Conservation (phyloP, 2,329 filamentous ascomycete species). For the Hymenoscyphus fructigenus region DNA sequence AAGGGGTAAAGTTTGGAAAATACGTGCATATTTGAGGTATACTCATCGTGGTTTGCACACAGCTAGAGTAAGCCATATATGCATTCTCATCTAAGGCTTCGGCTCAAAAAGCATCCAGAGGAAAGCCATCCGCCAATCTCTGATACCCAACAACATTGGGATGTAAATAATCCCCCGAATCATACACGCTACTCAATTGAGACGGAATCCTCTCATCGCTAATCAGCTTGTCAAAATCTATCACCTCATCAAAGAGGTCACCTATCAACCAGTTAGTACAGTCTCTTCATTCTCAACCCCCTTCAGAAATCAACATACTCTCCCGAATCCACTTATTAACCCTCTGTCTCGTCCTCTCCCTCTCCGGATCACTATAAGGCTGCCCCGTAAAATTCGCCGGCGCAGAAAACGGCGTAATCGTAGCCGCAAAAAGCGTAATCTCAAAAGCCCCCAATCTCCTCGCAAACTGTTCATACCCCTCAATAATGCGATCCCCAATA, state of each 20-base stretch:
- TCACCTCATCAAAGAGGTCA: conserved; percentile 53
- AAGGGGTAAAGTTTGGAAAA: no score
- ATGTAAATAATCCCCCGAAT: conserved; percentile 66
- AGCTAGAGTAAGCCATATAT: not conserved
- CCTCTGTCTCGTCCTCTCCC: conserved; percentile 55
- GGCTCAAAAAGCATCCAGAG: conserved; percentile 50
- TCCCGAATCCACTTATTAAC: conserved; percentile 62
- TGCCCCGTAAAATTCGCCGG: conserved; percentile 40
- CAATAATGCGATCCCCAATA: conserved; percentile 52
- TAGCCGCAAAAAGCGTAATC: conserved; percentile 60
- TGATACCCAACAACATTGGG: conserved; percentile 60
- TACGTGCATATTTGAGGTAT: no score
- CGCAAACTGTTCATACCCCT: conserved; percentile 59
- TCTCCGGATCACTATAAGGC: conserved; percentile 52
- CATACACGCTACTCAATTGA: conserved; percentile 50
- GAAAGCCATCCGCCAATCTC: conserved; percentile 57
- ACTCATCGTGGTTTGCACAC: not conserved
- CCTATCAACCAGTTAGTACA: not conserved
- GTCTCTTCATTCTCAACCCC: not conserved
- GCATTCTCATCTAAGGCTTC: not conserved
- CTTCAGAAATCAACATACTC: conserved; percentile 40
- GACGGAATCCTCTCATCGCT: conserved; percentile 49
- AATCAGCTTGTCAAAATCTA: conserved; percentile 62
- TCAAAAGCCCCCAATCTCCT: conserved; percentile 52
- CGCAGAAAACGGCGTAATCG: conserved; percentile 63